Evolutionary conservation across 164 flowering plant genomes (phyloP), one percentile per base, ranked within the genome.

Genomic region (Pachysandra terminalis): DNA sequence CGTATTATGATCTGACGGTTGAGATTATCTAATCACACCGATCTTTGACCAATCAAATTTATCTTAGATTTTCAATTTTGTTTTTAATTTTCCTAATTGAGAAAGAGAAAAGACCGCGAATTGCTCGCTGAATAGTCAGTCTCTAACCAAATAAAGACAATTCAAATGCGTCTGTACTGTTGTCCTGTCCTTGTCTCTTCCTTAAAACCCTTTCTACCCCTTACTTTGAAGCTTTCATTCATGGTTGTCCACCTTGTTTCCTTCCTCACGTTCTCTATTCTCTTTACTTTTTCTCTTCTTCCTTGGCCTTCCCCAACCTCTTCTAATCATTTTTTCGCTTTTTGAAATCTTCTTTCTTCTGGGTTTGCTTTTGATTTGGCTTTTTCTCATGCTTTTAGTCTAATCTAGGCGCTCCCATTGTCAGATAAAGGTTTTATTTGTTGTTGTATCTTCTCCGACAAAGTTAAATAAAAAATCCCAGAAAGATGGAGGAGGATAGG

Each of bases 201-300:
- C 41, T 22, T 58, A 65, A 56, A 64, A 51, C 27, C 74, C 59
- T 71, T 61, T 69, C 54, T 67, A 59, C 27, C 63, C 73, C 68
- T 19, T 52, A 62, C 69, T 76, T 61, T 45, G 64, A 55, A 64
- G 65, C 55, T 74, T 75, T 62, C n/a, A n/a, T n/a, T n/a, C 57
- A 67, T 58, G 62, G 66, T 63, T 68, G 51, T 13, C 17, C 10
- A 57, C 59, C 61, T n/a, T n/a, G n/a, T n/a, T n/a, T n/a, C n/a
- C n/a, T n/a, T n/a, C n/a, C n/a, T n/a, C n/a, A n/a, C n/a, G n/a
- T n/a, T n/a, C n/a, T 67, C 59, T 32, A 54, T 68, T 52, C 17
- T 45, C 67, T 64, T 49, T 35, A 37, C 54, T 0, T 5, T 2
- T 58, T 41, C 21, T n/a, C n/a, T n/a, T n/a, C n/a, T n/a, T 35